Evolutionary conservation across 176 grass and related monocot genomes (phyloP).

Genomic region (Raddia distichophylla): DNA sequence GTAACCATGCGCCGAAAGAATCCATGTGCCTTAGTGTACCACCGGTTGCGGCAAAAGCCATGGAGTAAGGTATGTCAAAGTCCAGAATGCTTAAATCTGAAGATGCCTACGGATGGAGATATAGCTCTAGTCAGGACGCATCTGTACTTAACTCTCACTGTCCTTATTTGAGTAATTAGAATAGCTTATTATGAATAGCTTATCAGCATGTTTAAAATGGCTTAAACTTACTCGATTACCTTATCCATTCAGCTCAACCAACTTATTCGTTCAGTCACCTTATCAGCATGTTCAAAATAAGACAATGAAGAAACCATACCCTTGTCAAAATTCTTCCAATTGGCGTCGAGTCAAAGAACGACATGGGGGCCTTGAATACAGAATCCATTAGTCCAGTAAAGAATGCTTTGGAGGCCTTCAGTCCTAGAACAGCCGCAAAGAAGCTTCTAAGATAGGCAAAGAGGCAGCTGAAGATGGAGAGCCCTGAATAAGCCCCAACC

Average conservation of each 20-base stretch:
- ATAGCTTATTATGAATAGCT: background rate
- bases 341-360: conserved; percentile 92
- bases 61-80: conserved; percentile 94
- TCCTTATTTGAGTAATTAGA: background rate
- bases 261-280: too few species aligned
- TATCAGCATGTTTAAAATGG: too few species aligned
- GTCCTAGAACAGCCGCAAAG: conserved; percentile 55
- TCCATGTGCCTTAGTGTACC: too few species aligned
- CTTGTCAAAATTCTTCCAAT: conserved; percentile 91
- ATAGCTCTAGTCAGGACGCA: conserved; percentile 2
- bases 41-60: conserved; percentile 60
- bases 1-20: too few species aligned
- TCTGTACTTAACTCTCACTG: background rate
- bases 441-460: conserved; percentile 70
- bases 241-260: too few species aligned
- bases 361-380: conserved; percentile 88
- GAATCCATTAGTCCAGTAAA: conserved; percentile 82
- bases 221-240: too few species aligned
- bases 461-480: conserved; percentile 63
- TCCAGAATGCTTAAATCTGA: conserved; percentile 96
- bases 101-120: conserved; percentile 65
- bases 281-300: too few species aligned
- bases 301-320: conserved; percentile 45
- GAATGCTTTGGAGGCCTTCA: conserved; percentile 89
- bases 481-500: conserved; percentile 72